These are phyloP conservation scores for Pelargonium citronellum DNA, from an alignment of 441 rosid genomes.

Conservation along the genomic window DNA sequence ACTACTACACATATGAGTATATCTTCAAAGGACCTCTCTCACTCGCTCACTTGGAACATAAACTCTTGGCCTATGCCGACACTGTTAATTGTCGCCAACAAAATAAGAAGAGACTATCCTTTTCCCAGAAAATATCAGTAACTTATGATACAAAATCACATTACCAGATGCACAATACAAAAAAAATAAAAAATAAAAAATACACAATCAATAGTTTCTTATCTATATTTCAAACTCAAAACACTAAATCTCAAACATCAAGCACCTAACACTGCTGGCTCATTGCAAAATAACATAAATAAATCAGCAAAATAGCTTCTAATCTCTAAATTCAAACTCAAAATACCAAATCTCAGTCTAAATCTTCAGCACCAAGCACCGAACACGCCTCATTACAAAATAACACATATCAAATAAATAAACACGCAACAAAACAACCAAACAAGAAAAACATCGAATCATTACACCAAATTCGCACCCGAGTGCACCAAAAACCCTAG, in stretches of 20 bases:
- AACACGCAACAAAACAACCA: not conserved
- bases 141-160: not conserved
- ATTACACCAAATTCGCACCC: not conserved
- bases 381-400: not conserved
- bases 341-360: not conserved
- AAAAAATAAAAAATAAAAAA: too few relatives aligned
- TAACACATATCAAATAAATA: not conserved
- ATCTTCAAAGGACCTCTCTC: not conserved
- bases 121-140: not conserved
- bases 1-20: not conserved
- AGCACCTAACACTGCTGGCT: too few relatives aligned
- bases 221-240: not conserved
- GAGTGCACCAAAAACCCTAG: constrained; percentile 8
- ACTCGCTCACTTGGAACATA: not conserved
- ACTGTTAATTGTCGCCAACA: not conserved
- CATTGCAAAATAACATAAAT: too few relatives aligned
- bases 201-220: not conserved
- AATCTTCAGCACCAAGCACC: not conserved
- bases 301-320: not conserved
- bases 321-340: not conserved
- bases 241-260: not conserved
- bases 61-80: not conserved
- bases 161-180: not conserved
- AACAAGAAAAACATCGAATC: not conserved
- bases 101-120: not conserved